Conservation (phyloP, 163 green algal genomes). For the Scenedesmus sp. region DNA sequence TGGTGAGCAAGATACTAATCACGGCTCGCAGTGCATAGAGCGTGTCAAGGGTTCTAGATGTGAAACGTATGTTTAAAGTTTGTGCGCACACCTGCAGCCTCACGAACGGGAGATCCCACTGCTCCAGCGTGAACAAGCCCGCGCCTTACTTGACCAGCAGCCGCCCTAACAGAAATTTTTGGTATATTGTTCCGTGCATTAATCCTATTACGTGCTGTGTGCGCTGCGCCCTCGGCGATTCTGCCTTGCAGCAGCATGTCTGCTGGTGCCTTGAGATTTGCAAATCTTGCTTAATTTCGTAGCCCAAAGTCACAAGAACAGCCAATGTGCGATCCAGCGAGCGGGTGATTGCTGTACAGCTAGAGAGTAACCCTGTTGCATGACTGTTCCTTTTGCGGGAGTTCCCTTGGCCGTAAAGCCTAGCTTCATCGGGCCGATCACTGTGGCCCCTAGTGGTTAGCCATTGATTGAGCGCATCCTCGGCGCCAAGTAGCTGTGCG, state of each 20-base stretch:
- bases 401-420: neutral
- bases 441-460: neutral
- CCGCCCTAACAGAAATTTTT: neutral
- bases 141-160: neutral
- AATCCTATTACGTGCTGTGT: neutral
- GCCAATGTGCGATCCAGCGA: neutral
- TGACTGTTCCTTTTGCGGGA: neutral
- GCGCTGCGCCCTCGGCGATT: neutral
- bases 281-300: neutral
- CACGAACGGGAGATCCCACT: constrained; percentile 9
- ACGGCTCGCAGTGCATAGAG: neutral
- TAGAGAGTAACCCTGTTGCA: neutral
- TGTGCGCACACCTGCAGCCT: neutral
- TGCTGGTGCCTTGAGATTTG: neutral
- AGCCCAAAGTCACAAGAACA: neutral
- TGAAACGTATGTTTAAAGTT: neutral
- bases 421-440: neutral
- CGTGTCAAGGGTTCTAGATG: too few species aligned
- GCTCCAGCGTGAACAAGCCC: neutral
- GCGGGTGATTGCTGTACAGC: neutral
- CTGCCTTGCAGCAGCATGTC: neutral
- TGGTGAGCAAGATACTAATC: neutral
- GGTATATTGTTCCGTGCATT: neutral
- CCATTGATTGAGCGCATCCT: neutral
- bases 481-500: neutral